Base-by-base conservation (phyloP, 2,329 filamentous ascomycete species). In the Apiospora aurea region DNA sequence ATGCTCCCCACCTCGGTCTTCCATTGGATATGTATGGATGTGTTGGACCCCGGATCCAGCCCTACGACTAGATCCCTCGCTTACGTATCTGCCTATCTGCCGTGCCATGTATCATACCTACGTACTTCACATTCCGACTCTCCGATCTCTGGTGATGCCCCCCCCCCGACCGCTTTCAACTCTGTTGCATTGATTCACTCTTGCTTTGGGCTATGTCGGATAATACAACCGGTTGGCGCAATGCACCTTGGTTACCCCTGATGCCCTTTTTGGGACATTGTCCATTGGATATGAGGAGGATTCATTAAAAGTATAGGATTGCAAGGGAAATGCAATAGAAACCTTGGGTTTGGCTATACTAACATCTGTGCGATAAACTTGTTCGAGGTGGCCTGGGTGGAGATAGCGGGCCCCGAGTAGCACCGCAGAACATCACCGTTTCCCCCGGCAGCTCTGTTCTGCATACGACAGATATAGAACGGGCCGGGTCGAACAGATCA, bases 41-140 rank as follows among this genome's bases (percentile, higher is more conserved):
- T 64, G 34, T 64, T 41, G 34, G 57, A 64, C 57, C 57, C 34
- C 34, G 57, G 13, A 64, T 64, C 57, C 57, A 64, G 57, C 57
- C 57, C 57, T 64, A 38, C 57, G 41, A 38, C 49, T 57, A 61
- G 53, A 61, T 41, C 18, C 29, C 21, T 64, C 34, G 34, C 57
- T 64, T 64, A 64, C 34, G 10, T 29, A 41, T n/a, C 57, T 64
- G 57, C 57, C 41, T 29, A 41, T n/a, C 57, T 64, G 57, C 57
- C 41, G 57, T 64, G 57, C 57, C 6, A 64, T 64, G 57, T 14
- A 64, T 64, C 34, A 38, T 38, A 38, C 34, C 34, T 38, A 38
- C 34, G 57, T 38, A 64, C 57, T 64, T 64, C 34, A 64, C 18
- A 41, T 5, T 34, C 57, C 57, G 21, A 64, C 57, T 41, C 57